phyloP scores from a whole-genome alignment of 2,329 filamentous ascomycete genomes.

The Talaromyces sp. region DNA sequence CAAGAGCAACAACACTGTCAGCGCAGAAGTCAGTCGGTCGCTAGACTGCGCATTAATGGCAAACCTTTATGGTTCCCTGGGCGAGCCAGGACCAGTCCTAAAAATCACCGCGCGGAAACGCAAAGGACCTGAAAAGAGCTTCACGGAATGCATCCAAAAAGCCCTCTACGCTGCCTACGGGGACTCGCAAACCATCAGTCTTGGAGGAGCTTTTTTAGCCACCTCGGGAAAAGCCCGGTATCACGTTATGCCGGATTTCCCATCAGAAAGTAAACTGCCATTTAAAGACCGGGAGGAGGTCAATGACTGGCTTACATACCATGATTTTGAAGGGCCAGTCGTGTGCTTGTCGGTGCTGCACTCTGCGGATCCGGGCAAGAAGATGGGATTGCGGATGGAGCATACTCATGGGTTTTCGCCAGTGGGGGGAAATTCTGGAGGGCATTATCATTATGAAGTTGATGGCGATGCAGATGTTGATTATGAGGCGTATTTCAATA shows the following conservation, averaged over 20 bases:
- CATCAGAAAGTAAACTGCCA: not conserved
- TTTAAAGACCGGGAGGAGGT: not conserved
- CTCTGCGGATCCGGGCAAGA: conserved; percentile 34
- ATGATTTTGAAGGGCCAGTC: conserved; percentile 32
- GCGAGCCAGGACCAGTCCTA: not conserved
- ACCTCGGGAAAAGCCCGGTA: not conserved
- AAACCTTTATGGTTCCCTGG: not conserved
- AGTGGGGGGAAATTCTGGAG: conserved; percentile 28
- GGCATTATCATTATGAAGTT: conserved; percentile 44
- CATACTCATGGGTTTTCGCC: conserved; percentile 45
- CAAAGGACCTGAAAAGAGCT: not conserved
- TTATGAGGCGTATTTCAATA: conserved; percentile 46
- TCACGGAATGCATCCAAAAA: not conserved
- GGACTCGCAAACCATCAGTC: not conserved
- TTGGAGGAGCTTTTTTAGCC: not conserved
- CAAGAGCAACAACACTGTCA: not conserved
- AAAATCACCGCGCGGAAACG: not conserved
- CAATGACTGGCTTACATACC: conserved; percentile 36
- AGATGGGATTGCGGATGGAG: conserved; percentile 40
- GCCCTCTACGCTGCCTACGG: not conserved
- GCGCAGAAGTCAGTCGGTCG: not conserved
- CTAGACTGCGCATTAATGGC: not conserved
- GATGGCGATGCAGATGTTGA: conserved; percentile 29
- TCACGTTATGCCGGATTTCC: not conserved
- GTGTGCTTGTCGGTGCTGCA: conserved; percentile 41